Evolutionary conservation across 768 basidiomycete species (phyloP).

Genomic region (Guyanaporus albipodus): DNA sequence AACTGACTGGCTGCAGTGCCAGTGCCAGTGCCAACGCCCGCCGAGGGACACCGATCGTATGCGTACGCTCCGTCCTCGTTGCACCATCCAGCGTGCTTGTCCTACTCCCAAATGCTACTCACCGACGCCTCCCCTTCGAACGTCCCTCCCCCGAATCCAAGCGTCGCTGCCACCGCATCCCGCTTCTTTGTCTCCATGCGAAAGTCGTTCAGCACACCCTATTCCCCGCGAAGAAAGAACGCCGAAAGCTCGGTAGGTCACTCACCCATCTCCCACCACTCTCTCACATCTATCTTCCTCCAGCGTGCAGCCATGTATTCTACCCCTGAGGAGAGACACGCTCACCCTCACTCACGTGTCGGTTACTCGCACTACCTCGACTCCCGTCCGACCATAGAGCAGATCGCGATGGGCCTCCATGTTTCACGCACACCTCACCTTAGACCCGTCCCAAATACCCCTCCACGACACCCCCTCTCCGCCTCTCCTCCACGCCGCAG

Average conservation of each 20-base stretch:
- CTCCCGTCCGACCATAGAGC: constrained; percentile 62
- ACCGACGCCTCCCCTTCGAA: constrained; percentile 1
- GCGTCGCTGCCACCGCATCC: constrained; percentile 23
- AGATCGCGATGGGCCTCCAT: constrained; percentile 80
- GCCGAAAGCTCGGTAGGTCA: constrained; percentile 17
- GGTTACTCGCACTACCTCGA: constrained; percentile 37
- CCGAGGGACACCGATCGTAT: constrained; percentile 7
- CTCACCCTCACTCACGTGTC: constrained; percentile 31
- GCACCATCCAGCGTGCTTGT: neutral
- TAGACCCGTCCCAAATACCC: constrained; percentile 33
- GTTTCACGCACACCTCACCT: constrained; percentile 73
- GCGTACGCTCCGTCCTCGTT: constrained; percentile 4
- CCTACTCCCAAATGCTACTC: too few relatives aligned
- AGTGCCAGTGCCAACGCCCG: neutral
- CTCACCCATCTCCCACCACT: neutral
- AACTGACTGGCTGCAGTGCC: too few relatives aligned
- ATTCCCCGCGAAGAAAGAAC: constrained; percentile 20
- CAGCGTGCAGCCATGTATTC: constrained; percentile 39
- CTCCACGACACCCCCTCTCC: constrained; percentile 17
- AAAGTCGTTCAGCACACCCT: constrained; percentile 23
- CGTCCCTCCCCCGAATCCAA: constrained; percentile 1
- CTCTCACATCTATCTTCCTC: constrained; percentile 7
- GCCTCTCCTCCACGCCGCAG: constrained; percentile 15
- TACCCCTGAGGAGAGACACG: constrained; percentile 38
- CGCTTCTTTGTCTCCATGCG: constrained; percentile 31